phyloP scores from a whole-genome alignment of 768 basidiomycete genomes.

The Kwoniella bestiolae region DNA sequence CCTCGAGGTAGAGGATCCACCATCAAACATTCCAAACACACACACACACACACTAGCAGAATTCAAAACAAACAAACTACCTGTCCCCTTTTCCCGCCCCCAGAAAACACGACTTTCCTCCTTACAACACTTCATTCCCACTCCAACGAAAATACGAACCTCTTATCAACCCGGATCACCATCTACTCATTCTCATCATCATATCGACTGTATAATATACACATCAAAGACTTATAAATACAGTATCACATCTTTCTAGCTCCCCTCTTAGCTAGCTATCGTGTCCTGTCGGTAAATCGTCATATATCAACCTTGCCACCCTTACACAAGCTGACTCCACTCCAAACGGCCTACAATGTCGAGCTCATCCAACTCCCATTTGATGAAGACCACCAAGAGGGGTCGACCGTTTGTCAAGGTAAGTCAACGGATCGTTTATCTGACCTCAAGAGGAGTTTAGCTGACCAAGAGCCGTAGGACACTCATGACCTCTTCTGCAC shows the following conservation, averaged over 20 bases:
- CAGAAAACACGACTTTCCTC: not conserved
- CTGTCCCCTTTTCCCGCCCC: too few relatives aligned
- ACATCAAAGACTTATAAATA: not conserved
- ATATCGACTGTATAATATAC: not conserved
- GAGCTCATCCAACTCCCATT: slow-evolving; percentile 75
- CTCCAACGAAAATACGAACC: not conserved
- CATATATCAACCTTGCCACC: too few relatives aligned
- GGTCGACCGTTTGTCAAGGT: slow-evolving; percentile 94
- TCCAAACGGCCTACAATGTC: slow-evolving; percentile 25
- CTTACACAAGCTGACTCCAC: too few relatives aligned
- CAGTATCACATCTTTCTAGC: not conserved
- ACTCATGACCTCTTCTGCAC: slow-evolving; percentile 98
- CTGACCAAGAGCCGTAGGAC: too few relatives aligned
- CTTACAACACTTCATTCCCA: not conserved
- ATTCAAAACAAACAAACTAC: not conserved
- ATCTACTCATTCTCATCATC: not conserved
- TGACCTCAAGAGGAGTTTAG: too few relatives aligned
- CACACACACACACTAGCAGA: not conserved
- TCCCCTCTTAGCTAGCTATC: not conserved
- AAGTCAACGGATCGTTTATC: slow-evolving; percentile 25
- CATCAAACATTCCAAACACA: not conserved
- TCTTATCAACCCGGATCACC: not conserved
- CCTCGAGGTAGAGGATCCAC: not conserved
- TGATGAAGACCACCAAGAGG: slow-evolving; percentile 98
- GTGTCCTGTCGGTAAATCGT: too few relatives aligned